Conservation (phyloP, 2,329 filamentous ascomycete species). For the Neurospora sp. region DNA sequence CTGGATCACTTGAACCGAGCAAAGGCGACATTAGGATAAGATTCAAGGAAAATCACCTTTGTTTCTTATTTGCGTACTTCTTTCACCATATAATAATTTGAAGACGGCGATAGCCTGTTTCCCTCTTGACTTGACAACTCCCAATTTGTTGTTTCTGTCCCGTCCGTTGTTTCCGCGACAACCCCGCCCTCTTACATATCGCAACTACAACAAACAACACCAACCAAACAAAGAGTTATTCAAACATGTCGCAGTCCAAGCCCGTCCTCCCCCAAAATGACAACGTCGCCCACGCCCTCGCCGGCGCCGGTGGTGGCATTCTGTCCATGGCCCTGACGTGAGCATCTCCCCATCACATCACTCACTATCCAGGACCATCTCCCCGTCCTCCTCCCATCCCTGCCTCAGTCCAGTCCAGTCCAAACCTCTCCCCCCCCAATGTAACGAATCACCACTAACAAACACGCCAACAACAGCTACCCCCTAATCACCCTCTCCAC, state of each 20-base stretch:
- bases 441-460: slow-evolving; percentile 2
- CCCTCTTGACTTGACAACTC: neutral
- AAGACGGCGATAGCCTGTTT: neutral
- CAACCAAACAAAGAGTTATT: neutral
- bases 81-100: neutral
- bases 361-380: no score
- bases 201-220: neutral
- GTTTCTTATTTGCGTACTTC: neutral
- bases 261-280: slow-evolving; percentile 75
- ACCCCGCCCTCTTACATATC: neutral
- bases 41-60: neutral
- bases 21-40: neutral
- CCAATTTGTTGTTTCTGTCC: neutral
- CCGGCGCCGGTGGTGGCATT: slow-evolving; percentile 86
- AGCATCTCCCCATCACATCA: slow-evolving; percentile 13
- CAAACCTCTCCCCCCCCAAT: no score
- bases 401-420: no score
- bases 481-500: slow-evolving; percentile 96
- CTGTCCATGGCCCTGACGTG: slow-evolving; percentile 94
- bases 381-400: no score
- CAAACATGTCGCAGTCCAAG: slow-evolving; percentile 34
- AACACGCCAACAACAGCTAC: slow-evolving; percentile 49
- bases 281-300: slow-evolving; percentile 91
- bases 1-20: neutral
- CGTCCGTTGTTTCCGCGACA: neutral